Conservation (phyloP, 2,329 filamentous ascomycete genomes). For the Beauveria medogensis region DNA sequence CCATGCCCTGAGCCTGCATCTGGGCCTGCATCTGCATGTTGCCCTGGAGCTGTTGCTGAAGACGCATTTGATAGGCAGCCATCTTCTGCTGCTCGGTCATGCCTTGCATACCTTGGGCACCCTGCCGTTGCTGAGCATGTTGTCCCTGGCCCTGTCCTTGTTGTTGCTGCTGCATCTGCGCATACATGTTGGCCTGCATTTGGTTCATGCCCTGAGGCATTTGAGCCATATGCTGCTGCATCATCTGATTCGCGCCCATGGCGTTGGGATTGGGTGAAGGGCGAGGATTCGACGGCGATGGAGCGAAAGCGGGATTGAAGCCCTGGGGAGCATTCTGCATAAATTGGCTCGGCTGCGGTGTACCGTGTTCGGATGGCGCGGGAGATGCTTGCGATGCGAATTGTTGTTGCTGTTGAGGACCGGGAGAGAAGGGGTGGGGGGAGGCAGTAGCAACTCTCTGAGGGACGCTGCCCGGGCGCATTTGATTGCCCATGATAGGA, state of each 20-base stretch:
- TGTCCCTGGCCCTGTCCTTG: slow-evolving; percentile 47
- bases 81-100: slow-evolving; percentile 64
- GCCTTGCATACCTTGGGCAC: slow-evolving; percentile 13
- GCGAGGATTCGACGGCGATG: slow-evolving; percentile 46
- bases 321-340: slow-evolving; percentile 52
- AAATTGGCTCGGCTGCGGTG: slow-evolving; percentile 66
- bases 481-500: slow-evolving; percentile 80
- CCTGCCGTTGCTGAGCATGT: slow-evolving; percentile 30
- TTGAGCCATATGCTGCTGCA: slow-evolving; percentile 44
- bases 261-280: slow-evolving; percentile 47
- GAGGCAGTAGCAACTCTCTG: slow-evolving; percentile 86
- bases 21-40: slow-evolving; percentile 44
- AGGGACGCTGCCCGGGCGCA: slow-evolving; percentile 60
- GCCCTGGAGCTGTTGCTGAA: slow-evolving; percentile 65
- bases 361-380: slow-evolving; percentile 67
- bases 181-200: slow-evolving; percentile 26
- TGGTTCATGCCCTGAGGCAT: slow-evolving; percentile 29
- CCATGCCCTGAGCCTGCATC: slow-evolving; percentile 40
- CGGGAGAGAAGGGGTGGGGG: slow-evolving; percentile 81
- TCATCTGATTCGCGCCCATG: slow-evolving; percentile 45
- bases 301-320: slow-evolving; percentile 51
- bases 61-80: slow-evolving; percentile 70
- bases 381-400: slow-evolving; percentile 68
- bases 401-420: slow-evolving; percentile 54
- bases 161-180: slow-evolving; percentile 33